Base-by-base conservation (phyloP, 2,329 filamentous ascomycete genomes). In the Colletotrichum acutatum region DNA sequence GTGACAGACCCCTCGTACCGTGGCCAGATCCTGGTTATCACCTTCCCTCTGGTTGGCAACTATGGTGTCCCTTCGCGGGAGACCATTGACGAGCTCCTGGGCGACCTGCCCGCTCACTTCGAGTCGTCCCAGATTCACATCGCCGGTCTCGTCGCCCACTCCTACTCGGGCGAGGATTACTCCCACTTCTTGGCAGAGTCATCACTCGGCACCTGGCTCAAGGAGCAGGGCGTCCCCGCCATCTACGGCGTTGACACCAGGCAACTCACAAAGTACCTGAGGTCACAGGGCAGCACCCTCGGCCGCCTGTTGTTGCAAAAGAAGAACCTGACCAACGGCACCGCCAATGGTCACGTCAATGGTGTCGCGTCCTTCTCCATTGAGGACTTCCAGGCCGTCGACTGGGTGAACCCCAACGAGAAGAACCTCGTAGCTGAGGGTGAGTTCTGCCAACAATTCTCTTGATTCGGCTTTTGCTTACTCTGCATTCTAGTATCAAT, bases 231-330 rank as follows among this genome's bases (percentile, higher is more conserved):
- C 73, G 89, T 99, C 68, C 97, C 97, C 53, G 97, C 95, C 79
- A 95, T 99, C 83, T 97, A 97, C 80, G 97, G 95, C 71, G 93
- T 99, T 74, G 97, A 99, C 85, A 99, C 97, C 57, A 90, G 97
- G 81, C 93, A 94, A 68, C 86, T 99, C 82, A 99, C 97, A 64
- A 98, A 98, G 89, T 93, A 92, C 81, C 98, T 99, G 78, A 91
- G 97, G 78, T 90, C 97, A 79, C 92, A 98, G 83, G 97, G 97
- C 80, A 98, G 95, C 87, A 98, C 98, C 95, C 91, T 98, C 63
- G 97, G 96, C 74, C 93, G 94, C 77, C 90, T 99, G 89, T 88
- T 97, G 76, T 89, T 95, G 71, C 90, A 95, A 83, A 94, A 92
- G 77, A 77, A 84, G 67, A 77, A 80, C 71, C 76, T 87, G 53